Base-by-base conservation (phyloP, 305 asterid species). In the Fraxinus nigra region DNA sequence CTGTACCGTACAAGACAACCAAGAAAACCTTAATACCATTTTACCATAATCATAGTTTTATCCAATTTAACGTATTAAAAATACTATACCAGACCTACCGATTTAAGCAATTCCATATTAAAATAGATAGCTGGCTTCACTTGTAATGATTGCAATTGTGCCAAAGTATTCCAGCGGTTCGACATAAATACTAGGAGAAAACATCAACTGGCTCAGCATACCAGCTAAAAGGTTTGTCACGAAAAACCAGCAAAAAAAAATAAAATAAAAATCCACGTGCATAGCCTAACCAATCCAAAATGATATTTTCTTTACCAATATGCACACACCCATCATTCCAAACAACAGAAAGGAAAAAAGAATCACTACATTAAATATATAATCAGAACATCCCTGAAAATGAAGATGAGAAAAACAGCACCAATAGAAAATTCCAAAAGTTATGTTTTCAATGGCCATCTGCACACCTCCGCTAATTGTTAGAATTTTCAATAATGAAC, bases 311-410 rank as follows among this genome's bases (percentile, higher is more conserved):
- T 16, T 51, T 16, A 51, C 9, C 61, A 51, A 51, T 51, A 80
- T 81, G 72, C 81, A 85, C 83, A 85, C 80, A 72, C 33, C 85
- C 82, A 75, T 32, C 79, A 82, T 77, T 54, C 77, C 65, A 56
- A 73, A 87, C 78, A 78, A 83, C 72, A 85, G 73, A 80, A 84
- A 82, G 76, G 80, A 79, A 24, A 82, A 84, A 79, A 81, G 76
- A 84, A 82, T 84, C 82, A 73, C 40, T 26, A 16, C 59, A 34
- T 22, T 5, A 24, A 79, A 77, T 83, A 77, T 82, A 38, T 82
- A 43, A 80, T 38, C 82, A 11, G 54, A 22, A 79, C 84, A 76
- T 43, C 77, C 26, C 61, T 30, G 76, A 76, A 8, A 59, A 81
- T 70, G 11, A 46, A 34, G 59, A 22, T 46, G 70, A 65, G 75